Percentiles rank a stretch among this genome's conserved stretches.
These are phyloP conservation scores for Biscutella laevigata DNA, from an alignment of 441 rosid species.

Conservation along the genomic window DNA sequence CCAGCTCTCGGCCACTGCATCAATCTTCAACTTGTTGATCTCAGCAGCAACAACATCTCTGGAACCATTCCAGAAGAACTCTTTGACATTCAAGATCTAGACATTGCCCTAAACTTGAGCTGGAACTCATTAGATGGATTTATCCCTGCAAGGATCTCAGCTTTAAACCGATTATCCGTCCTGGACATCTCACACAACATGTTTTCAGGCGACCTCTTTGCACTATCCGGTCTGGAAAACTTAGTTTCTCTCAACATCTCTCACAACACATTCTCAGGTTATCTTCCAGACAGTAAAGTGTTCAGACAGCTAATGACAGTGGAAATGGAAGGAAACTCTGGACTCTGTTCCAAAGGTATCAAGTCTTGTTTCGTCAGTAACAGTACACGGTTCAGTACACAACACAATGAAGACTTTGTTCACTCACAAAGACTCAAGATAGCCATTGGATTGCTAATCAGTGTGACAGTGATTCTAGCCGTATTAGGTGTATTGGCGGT, in stretches of 20 bases:
- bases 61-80: conserved; percentile 47
- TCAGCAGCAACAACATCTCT: conserved; percentile 47
- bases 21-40: conserved; percentile 56
- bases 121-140: conserved; percentile 49
- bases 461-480: conserved; percentile 42
- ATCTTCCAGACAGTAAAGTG: conserved; percentile 57
- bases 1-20: conserved; percentile 41
- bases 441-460: conserved; percentile 49
- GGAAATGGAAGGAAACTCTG: conserved; percentile 46
- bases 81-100: conserved; percentile 47
- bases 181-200: conserved; percentile 57
- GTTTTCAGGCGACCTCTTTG: conserved; percentile 44
- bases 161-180: conserved; percentile 44
- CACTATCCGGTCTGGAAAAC: conserved; percentile 40
- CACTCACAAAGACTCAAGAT: conserved; percentile 45
- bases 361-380: conserved; percentile 60
- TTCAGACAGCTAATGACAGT: conserved; percentile 38
- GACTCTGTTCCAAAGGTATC: conserved; percentile 44
- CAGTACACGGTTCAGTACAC: conserved; percentile 21
- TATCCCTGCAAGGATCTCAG: conserved; percentile 42
- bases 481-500: conserved; percentile 51
- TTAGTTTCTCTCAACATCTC: conserved; percentile 57
- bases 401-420: background rate
- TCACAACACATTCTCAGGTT: conserved; percentile 62
- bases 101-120: conserved; percentile 60